phyloP scores from a whole-genome alignment of 345 rosid species.

The Melaleuca alternifolia region DNA sequence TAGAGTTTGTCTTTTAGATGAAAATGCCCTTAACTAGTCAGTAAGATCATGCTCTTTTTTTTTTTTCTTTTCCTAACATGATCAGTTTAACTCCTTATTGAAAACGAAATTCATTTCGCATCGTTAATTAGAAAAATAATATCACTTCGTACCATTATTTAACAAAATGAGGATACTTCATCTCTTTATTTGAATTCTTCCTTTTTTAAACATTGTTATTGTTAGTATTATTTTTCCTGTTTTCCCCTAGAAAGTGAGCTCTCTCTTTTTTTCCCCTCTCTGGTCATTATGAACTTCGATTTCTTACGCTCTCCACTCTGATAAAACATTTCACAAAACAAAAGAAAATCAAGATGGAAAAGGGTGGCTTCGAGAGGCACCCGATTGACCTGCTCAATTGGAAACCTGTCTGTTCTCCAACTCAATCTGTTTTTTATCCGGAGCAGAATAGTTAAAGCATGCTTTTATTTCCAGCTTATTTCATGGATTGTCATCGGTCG shows the following conservation, averaged over 20 bases:
- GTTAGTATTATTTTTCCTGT: not conserved
- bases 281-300: not conserved
- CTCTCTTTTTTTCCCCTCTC: accelerated
- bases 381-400: not conserved
- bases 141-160: no score
- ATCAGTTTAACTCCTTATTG: no score
- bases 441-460: not conserved
- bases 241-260: not conserved
- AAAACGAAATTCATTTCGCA: no score
- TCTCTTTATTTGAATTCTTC: no score
- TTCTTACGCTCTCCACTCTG: not conserved
- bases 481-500: not conserved
- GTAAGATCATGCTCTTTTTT: no score
- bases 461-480: not conserved
- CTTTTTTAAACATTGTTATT: not conserved
- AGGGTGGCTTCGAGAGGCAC: not conserved
- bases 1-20: no score
- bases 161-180: no score
- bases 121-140: no score
- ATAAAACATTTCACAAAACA: not conserved
- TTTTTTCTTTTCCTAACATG: no score
- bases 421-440: not conserved
- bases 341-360: not conserved
- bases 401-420: not conserved
- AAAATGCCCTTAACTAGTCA: no score